Base-by-base conservation (phyloP, 2,329 filamentous ascomycete genomes). In the Chrysoporthe deuterocubensis region DNA sequence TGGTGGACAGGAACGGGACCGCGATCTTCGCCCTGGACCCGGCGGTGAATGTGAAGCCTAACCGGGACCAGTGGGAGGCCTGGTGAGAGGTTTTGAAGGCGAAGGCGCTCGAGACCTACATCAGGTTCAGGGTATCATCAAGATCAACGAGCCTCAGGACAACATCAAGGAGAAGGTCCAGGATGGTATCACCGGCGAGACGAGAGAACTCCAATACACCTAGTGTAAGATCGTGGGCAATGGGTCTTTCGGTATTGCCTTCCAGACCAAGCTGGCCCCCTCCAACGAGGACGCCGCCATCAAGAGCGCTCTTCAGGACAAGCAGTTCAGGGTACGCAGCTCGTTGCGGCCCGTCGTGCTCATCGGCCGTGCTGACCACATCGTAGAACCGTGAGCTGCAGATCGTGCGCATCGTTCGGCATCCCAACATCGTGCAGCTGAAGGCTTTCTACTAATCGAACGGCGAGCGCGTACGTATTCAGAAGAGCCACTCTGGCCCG, bases 381-480 rank as follows among this genome's bases (percentile, higher is more conserved):
- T 50, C 5, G 9, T 78, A 99, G 96, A 99, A 99, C 79, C 94
- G 96, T 82, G 96, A 99, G 80, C 87, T 99, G 74, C 96, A 99
- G 81, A 99, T 99, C 79, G 99, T 99, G 96, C 92, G 96, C 78
- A 99, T 99, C 78, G 96, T 99, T 76, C 90, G 95, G 78, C 96
- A 99, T 80, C 96, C 96, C 67, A 99, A 99, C 82, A 98, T 99
- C 76, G 96, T 99, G 70, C 94, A 98, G 81, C 86, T 99, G 72
- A 99, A 99, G 84, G 96, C 96, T 64, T 99, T 99, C 83, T 99
- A 97, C 84, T 99, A 98, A 83, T 97, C 95, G 74, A 99, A 98
- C 78, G 96, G 96, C 78, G 96, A 99, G 81, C 90, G 96, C 81
- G 96, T 99, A 89, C 80, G 84, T 74, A 64, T 54, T 16, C 56